These are phyloP conservation scores for Erodium moschatum DNA, from an alignment of 441 rosid species.

Conservation along the genomic window DNA sequence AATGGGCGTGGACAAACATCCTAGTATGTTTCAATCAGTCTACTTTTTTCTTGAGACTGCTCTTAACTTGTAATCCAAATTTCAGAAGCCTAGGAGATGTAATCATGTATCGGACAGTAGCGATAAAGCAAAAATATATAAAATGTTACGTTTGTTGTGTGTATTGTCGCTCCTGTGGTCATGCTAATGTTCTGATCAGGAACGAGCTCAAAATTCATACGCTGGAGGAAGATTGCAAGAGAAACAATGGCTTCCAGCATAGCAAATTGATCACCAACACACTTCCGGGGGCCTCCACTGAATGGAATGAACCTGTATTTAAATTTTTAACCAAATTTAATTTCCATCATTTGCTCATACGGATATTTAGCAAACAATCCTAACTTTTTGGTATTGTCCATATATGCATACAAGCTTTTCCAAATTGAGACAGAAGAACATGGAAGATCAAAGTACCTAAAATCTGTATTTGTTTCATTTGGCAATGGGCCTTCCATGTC, in stretches of 20 bases:
- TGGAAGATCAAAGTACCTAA: conserved; percentile 39
- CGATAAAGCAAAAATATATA: background rate
- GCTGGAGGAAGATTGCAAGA: conserved; percentile 64
- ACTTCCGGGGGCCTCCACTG: conserved; percentile 92
- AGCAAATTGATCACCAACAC: conserved; percentile 94
- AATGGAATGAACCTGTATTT: conserved; percentile 69
- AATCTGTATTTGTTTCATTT: conserved; percentile 81
- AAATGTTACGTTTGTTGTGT: conserved; percentile 58
- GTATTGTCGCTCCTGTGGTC: conserved; percentile 97
- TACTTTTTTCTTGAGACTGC: too few relatives aligned
- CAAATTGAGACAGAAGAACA: background rate
- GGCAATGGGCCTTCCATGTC: conserved; percentile 68
- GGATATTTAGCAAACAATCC: background rate
- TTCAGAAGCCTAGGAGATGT: background rate
- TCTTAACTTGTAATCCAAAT: background rate
- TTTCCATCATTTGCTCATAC: background rate
- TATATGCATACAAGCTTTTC: background rate
- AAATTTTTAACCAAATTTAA: conserved; percentile 8
- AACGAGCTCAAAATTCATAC: conserved; percentile 61
- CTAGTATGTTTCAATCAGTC: too few relatives aligned
- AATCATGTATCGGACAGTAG: background rate
- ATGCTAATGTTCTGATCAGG: conserved; percentile 78
- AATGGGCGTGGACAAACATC: too few relatives aligned
- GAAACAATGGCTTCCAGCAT: conserved; percentile 74
- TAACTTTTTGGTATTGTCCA: background rate